phyloP scores from a whole-genome alignment of 306 rosid species.

The Sindora glabra region DNA sequence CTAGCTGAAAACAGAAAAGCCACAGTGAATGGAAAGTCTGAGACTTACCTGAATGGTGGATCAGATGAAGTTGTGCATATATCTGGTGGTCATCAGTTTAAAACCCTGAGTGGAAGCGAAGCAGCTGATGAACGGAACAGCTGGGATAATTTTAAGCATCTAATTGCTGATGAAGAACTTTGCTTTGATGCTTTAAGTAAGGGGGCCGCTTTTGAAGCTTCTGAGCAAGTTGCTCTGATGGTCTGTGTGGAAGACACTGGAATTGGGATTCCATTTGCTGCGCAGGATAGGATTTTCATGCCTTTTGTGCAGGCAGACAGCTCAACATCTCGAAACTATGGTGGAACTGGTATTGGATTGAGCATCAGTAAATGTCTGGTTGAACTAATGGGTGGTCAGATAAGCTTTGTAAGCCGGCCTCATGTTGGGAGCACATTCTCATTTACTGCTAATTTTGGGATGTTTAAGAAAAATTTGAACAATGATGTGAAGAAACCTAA shows the following conservation, averaged over 20 bases:
- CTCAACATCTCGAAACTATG: conserved; percentile 91
- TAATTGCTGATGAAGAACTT: conserved; percentile 55
- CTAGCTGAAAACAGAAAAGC: conserved; percentile 48
- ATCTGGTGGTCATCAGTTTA: conserved; percentile 43
- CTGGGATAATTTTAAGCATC: conserved; percentile 78
- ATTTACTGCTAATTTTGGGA: conserved; percentile 62
- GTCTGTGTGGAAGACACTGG: conserved; percentile 96
- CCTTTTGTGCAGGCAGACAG: conserved; percentile 99
- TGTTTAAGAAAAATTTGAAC: conserved; percentile 41
- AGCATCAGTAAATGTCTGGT: conserved; percentile 96
- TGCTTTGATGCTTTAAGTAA: conserved; percentile 38
- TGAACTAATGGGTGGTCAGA: conserved; percentile 93
- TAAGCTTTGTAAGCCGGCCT: conserved; percentile 65
- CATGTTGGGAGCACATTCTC: conserved; percentile 91
- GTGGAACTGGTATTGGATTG: conserved; percentile 97
- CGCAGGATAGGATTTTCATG: conserved; percentile 78
- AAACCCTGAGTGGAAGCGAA: conserved; percentile 80
- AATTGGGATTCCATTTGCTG: conserved; percentile 79
- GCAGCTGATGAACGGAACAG: conserved; percentile 82
- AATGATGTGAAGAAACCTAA: conserved; percentile 53
- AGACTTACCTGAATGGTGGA: conserved; percentile 46
- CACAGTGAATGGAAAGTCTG: conserved; percentile 37
- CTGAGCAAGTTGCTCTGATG: conserved; percentile 65
- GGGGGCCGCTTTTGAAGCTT: conserved; percentile 28
- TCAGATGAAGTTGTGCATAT: conserved; percentile 37